phyloP scores from a whole-genome alignment of 805 yeast species.

The Wickerhamiella azymoides region DNA sequence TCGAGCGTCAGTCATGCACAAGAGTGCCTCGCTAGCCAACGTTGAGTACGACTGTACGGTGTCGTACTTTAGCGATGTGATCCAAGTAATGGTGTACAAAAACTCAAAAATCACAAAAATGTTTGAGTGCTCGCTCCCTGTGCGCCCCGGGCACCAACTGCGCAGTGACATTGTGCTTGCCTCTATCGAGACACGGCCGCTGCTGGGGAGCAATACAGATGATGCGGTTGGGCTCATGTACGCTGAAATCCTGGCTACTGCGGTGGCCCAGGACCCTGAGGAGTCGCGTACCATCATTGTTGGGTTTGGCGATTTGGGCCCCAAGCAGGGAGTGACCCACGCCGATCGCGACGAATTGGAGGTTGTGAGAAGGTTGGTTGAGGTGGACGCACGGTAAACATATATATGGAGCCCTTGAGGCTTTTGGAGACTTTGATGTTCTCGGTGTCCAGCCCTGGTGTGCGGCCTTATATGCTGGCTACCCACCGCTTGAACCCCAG shows the following conservation, averaged over 20 bases:
- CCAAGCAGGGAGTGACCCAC: constrained; percentile 14
- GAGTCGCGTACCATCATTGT: constrained; percentile 23
- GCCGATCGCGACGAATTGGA: constrained; percentile 22
- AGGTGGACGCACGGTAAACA: too few relatives aligned
- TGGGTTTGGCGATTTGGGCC: constrained; percentile 23
- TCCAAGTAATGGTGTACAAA: constrained; percentile 22
- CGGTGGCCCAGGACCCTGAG: constrained; percentile 23
- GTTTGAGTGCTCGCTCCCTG: constrained; percentile 17
- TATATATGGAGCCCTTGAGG: too few relatives aligned
- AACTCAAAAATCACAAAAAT: constrained; percentile 21
- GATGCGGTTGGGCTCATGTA: constrained; percentile 22
- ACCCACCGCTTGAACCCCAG: too few relatives aligned
- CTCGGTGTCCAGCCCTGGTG: too few relatives aligned
- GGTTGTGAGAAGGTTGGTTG: constrained; percentile 20
- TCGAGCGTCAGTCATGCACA: constrained; percentile 6
- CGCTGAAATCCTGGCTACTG: constrained; percentile 23
- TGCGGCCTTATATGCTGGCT: too few relatives aligned
- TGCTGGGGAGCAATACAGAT: constrained; percentile 16
- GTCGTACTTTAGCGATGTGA: constrained; percentile 21
- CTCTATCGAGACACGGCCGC: constrained; percentile 14
- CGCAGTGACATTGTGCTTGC: constrained; percentile 14
- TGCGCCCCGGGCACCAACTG: constrained; percentile 14
- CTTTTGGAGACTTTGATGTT: too few relatives aligned
- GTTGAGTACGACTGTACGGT: constrained; percentile 21
- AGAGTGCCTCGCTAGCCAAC: constrained; percentile 13